A percentile compares a stretch with the other conserved stretches of the same genome.
phyloP scores from a whole-genome alignment of 352 stramenopile species.

The Phytophthora litchii region DNA sequence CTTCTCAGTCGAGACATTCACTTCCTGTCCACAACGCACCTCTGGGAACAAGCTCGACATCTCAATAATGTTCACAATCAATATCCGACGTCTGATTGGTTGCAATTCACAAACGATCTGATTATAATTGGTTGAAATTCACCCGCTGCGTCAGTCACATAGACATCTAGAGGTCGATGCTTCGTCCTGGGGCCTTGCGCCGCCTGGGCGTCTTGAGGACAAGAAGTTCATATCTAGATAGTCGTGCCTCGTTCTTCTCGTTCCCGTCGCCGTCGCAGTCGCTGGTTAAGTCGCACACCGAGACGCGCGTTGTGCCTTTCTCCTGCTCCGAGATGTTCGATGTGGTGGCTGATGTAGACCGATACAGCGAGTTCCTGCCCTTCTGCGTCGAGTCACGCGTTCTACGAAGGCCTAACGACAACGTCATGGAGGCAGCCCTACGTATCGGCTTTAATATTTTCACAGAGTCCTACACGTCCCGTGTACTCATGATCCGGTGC shows the following conservation, averaged over 20 bases:
- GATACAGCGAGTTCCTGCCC: slow-evolving; percentile 78
- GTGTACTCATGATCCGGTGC: slow-evolving; percentile 78
- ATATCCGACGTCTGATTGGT: not conserved
- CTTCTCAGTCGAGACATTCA: no score
- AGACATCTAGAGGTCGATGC: slow-evolving; percentile 11
- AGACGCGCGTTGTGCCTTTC: slow-evolving; percentile 81
- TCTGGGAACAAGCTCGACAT: slow-evolving; percentile 35
- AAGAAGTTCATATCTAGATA: slow-evolving; percentile 4
- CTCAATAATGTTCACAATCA: not conserved
- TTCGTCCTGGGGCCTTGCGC: slow-evolving; percentile 11
- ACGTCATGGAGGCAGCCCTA: slow-evolving; percentile 81
- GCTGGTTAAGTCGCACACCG: slow-evolving; percentile 73
- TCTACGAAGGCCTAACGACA: slow-evolving; percentile 68
- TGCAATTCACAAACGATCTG: not conserved
- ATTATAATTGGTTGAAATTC: not conserved
- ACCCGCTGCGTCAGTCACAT: slow-evolving; percentile 5
- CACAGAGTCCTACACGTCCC: slow-evolving; percentile 84
- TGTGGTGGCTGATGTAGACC: slow-evolving; percentile 75
- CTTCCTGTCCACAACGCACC: slow-evolving; percentile 21
- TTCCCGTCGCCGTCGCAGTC: slow-evolving; percentile 55
- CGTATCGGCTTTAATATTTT: slow-evolving; percentile 84
- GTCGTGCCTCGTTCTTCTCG: slow-evolving; percentile 55
- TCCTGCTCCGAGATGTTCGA: slow-evolving; percentile 80
- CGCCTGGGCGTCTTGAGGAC: slow-evolving; percentile 12
- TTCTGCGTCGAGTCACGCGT: slow-evolving; percentile 85